These are phyloP conservation scores for Papiliotrema fonsecae DNA, from an alignment of 1,284 basidiomycete species.

Conservation along the genomic window DNA sequence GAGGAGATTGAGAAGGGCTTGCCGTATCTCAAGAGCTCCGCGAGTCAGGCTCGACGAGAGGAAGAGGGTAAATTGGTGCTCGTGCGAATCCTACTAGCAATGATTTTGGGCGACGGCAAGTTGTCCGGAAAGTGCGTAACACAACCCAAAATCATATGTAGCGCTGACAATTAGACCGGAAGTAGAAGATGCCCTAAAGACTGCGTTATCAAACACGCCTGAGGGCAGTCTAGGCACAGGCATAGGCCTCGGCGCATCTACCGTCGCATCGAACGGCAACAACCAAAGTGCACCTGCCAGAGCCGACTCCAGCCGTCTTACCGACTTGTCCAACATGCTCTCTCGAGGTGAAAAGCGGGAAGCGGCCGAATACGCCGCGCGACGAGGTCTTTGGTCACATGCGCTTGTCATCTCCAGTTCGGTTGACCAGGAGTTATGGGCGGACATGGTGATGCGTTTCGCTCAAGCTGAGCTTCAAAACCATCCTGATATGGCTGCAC, in stretches of 20 bases:
- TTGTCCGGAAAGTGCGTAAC: slow-evolving; percentile 68
- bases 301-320: slow-evolving; percentile 55
- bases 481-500: slow-evolving; percentile 19
- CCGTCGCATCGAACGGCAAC: too few relatives aligned
- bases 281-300: too few relatives aligned
- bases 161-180: neutral
- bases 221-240: neutral
- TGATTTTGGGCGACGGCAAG: slow-evolving; percentile 82
- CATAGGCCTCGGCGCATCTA: neutral
- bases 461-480: slow-evolving; percentile 68
- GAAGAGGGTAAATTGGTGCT: slow-evolving; percentile 72
- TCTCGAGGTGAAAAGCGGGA: slow-evolving; percentile 76
- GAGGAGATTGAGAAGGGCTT: slow-evolving; percentile 72
- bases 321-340: slow-evolving; percentile 72
- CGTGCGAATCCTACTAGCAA: slow-evolving; percentile 66
- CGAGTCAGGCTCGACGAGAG: slow-evolving; percentile 52
- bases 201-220: too few relatives aligned
- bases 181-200: slow-evolving; percentile 1
- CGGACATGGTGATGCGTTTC: slow-evolving; percentile 83
- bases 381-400: slow-evolving; percentile 89
- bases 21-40: slow-evolving; percentile 60
- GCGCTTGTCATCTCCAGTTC: slow-evolving; percentile 92
- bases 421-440: slow-evolving; percentile 89
- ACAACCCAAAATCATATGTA: neutral
- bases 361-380: slow-evolving; percentile 82